Base-by-base conservation (phyloP, 2,329 filamentous ascomycete species). In the Berkeleyomyces basicola region DNA sequence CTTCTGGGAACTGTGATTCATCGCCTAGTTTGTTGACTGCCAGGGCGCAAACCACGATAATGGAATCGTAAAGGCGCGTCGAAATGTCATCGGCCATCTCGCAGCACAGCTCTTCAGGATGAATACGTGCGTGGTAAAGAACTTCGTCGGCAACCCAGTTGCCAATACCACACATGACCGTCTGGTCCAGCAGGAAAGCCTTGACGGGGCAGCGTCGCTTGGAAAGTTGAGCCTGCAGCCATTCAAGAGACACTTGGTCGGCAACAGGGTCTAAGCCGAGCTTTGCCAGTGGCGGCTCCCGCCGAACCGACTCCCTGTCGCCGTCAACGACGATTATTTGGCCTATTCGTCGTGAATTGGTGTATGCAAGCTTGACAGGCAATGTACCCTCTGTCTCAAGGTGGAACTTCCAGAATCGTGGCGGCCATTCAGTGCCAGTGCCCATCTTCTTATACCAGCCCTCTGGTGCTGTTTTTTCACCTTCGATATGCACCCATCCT, bases 121-220 rank as follows among this genome's bases (percentile, higher is more conserved):
- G 92, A 14, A 97, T 80, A 59, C 81, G 84, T 4, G 93, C 87
- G 68, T 97, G 86, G 70, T 91, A 99, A 60, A 99, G 77, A 5
- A 96, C 85, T 72, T 99, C 93, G 70, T 99, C 93, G 0, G 86
- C 90, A 61, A 99, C 92, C 92, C 92, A 99, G 70, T 97, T 97
- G 0, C 93, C 93, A 66, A 99, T 88, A 6, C 93, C 93, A 69
- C 88, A 93, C 65, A 97, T 87, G 71, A 87, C 87, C 16, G 83
- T 80, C 73, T 99, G 93, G 70, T 97, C 89, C 3, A 97, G 78
- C 10, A 99, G 76, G 23, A 96, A 77, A 0, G 90, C 88, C 72
- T 97, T 97, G 67, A 97, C 81, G 0, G 92, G 91, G 0, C 96
- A 88, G 68, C 83, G 88, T 62, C 92, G 90, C 63, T 79, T 82